A percentile compares a stretch with the other conserved stretches of the same genome.
These are phyloP conservation scores for Stagonosporopsis tanaceti DNA, from an alignment of 2,329 filamentous ascomycete species.

Conservation along the genomic window DNA sequence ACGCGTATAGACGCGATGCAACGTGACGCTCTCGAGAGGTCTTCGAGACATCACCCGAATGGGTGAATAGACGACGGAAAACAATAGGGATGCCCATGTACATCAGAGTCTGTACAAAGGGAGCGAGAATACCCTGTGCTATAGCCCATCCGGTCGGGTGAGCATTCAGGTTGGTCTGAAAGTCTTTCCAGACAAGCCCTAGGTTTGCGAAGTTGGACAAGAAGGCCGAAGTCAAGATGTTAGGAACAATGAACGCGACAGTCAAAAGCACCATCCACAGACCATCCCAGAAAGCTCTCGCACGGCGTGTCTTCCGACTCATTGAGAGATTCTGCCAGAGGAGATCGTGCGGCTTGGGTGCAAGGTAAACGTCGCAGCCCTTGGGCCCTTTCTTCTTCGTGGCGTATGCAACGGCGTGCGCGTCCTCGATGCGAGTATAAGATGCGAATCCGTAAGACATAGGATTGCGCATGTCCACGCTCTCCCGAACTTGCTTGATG, in stretches of 20 bases:
- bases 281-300: constrained; percentile 78
- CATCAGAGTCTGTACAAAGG: constrained; percentile 82
- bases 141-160: constrained; percentile 80
- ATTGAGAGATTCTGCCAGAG: constrained; percentile 94
- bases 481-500: constrained; percentile 81
- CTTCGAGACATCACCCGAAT: constrained; percentile 88
- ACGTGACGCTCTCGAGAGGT: constrained; percentile 92
- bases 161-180: constrained; percentile 68
- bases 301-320: constrained; percentile 70
- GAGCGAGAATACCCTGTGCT: constrained; percentile 89
- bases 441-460: constrained; percentile 94
- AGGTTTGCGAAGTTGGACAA: constrained; percentile 85
- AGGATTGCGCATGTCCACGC: constrained; percentile 86
- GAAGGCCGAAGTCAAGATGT: constrained; percentile 93
- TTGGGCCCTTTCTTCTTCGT: constrained; percentile 80
- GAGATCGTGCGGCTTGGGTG: constrained; percentile 87
- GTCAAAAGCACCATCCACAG: constrained; percentile 85
- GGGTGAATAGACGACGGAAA: constrained; percentile 84
- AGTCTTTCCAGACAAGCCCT: constrained; percentile 80
- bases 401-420: constrained; percentile 81
- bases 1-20: constrained; percentile 87
- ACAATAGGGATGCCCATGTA: constrained; percentile 88
- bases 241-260: constrained; percentile 84
- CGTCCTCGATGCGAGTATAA: constrained; percentile 85
- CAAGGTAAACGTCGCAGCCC: constrained; percentile 77